Percentiles rank a stretch among this genome's conserved stretches.
These are phyloP conservation scores for Hypoxylon sp. DNA, from an alignment of 2,329 filamentous ascomycete genomes.

Conservation along the genomic window DNA sequence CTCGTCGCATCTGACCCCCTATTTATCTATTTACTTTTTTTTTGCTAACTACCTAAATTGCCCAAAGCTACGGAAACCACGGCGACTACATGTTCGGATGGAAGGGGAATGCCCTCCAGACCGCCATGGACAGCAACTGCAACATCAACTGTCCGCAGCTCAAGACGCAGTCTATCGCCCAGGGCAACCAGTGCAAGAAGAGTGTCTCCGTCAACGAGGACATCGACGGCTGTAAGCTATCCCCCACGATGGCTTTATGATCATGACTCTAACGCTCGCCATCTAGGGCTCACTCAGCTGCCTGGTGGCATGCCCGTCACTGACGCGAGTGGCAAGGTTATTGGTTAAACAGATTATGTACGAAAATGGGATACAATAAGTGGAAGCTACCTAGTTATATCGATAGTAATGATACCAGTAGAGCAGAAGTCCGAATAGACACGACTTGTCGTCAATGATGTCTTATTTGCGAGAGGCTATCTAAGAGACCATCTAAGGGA, in stretches of 20 bases:
- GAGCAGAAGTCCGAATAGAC: neutral
- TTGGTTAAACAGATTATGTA: slow-evolving; percentile 19
- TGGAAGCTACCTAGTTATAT: slow-evolving; percentile 13
- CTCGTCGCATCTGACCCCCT: too few species aligned
- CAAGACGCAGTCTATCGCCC: slow-evolving; percentile 36
- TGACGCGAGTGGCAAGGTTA: slow-evolving; percentile 32
- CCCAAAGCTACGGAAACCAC: slow-evolving; percentile 51
- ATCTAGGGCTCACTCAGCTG: slow-evolving; percentile 39
- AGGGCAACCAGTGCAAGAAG: slow-evolving; percentile 43
- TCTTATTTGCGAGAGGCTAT: neutral
- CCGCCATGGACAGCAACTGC: slow-evolving; percentile 48
- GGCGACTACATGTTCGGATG: slow-evolving; percentile 54
- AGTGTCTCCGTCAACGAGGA: slow-evolving; percentile 38
- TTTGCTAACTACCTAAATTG: too few species aligned
- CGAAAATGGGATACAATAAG: neutral
- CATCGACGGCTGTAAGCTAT: slow-evolving; percentile 44
- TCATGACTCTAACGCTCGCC: slow-evolving; percentile 15
- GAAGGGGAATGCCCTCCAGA: slow-evolving; percentile 52
- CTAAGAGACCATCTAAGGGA: neutral
- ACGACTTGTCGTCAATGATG: neutral
- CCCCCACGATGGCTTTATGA: neutral
- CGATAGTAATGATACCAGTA: slow-evolving; percentile 12
- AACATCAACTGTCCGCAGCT: slow-evolving; percentile 47
- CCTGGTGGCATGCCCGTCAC: slow-evolving; percentile 41
- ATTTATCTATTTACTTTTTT: too few species aligned